phyloP scores from a whole-genome alignment of 495 filamentous ascomycete species.

The Penicillium riverlandense region DNA sequence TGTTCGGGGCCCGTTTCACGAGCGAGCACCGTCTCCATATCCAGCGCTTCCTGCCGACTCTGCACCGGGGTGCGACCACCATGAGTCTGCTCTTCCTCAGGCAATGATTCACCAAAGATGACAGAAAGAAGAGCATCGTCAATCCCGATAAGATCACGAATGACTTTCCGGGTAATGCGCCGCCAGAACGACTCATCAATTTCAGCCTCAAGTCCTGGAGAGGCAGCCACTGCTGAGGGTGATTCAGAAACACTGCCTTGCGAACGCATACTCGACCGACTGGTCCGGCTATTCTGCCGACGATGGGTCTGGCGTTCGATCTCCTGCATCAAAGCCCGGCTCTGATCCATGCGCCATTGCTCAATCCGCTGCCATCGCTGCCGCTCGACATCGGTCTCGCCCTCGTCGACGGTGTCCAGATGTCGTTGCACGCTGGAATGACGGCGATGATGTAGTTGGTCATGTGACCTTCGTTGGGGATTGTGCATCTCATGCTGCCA shows the following conservation, averaged over 20 bases:
- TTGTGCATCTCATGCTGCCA: slow-evolving; percentile 83
- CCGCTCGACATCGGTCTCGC: slow-evolving; percentile 44
- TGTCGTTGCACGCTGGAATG: slow-evolving; percentile 56
- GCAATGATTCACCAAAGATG: slow-evolving; percentile 78
- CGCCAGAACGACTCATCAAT: slow-evolving; percentile 66
- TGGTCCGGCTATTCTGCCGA: slow-evolving; percentile 32
- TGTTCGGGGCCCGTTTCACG: slow-evolving; percentile 26
- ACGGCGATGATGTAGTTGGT: slow-evolving; percentile 30
- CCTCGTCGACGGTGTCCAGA: slow-evolving; percentile 57
- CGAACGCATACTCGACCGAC: slow-evolving; percentile 22
- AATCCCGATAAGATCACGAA: slow-evolving; percentile 84
- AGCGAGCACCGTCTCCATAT: slow-evolving; percentile 29
- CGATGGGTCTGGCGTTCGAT: slow-evolving; percentile 79
- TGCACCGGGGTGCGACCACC: neutral
- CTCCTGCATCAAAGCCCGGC: slow-evolving; percentile 72
- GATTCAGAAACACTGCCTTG: slow-evolving; percentile 15
- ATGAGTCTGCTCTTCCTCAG: slow-evolving; percentile 17
- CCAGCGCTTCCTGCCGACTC: slow-evolving; percentile 4
- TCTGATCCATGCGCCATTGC: slow-evolving; percentile 88
- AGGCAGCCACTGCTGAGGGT: slow-evolving; percentile 9
- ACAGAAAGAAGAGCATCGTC: slow-evolving; percentile 78
- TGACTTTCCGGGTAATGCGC: slow-evolving; percentile 75
- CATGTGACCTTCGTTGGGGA: slow-evolving; percentile 44
- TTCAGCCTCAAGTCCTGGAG: slow-evolving; percentile 14
- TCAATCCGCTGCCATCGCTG: slow-evolving; percentile 81